phyloP scores from a whole-genome alignment of 805 yeast genomes.

The Lachancea sp. region DNA sequence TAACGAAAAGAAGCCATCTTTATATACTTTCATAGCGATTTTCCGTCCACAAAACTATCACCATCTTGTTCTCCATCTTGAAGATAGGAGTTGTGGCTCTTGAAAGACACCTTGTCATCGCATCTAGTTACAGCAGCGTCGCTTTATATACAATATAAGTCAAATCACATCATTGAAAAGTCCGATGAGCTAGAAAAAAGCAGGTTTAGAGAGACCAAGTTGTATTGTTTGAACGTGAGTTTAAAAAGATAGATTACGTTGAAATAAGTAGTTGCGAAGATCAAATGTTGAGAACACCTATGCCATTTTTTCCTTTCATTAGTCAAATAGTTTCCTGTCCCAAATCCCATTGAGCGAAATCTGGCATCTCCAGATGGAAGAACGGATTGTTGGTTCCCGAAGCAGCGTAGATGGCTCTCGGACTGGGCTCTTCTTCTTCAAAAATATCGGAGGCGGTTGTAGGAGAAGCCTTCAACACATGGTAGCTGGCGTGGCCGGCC shows the following conservation, averaged over 20 bases:
- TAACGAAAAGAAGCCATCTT: too few relatives aligned
- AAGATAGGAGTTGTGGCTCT: too few relatives aligned
- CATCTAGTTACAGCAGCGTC: too few relatives aligned
- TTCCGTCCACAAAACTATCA: too few relatives aligned
- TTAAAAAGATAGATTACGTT: neutral
- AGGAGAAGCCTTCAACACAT: slow-evolving; percentile 12
- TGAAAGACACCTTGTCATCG: too few relatives aligned
- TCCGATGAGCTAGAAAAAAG: too few relatives aligned
- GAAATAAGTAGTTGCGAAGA: neutral
- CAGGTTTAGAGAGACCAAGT: too few relatives aligned
- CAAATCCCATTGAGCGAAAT: slow-evolving; percentile 29
- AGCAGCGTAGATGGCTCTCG: neutral
- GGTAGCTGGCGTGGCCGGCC: slow-evolving; percentile 30
- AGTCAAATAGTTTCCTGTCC: neutral
- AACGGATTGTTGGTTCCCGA: slow-evolving; percentile 24
- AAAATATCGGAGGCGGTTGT: neutral
- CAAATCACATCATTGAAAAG: too few relatives aligned
- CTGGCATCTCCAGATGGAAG: slow-evolving; percentile 34
- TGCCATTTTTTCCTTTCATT: neutral
- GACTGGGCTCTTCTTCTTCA: neutral
- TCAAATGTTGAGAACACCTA: neutral
- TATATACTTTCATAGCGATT: too few relatives aligned
- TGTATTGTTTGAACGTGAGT: too few relatives aligned
- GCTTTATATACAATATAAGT: too few relatives aligned
- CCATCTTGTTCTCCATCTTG: too few relatives aligned